Conservation (phyloP, 2,329 filamentous ascomycete genomes). For the Apiospora malaysiana region DNA sequence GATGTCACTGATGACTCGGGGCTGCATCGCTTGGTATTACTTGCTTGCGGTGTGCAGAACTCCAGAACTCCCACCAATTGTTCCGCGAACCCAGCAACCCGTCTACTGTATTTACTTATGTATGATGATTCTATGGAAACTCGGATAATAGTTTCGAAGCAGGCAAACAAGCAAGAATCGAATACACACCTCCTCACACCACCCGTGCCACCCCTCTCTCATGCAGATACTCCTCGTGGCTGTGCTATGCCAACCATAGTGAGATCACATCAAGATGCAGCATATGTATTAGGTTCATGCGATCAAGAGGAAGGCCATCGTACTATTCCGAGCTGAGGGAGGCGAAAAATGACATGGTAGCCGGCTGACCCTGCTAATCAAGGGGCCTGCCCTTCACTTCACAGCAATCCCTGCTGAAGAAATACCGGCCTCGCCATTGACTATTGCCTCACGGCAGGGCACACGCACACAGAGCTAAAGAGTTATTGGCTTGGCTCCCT, state of each 20-base stretch:
- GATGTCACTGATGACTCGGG: conserved; percentile 1
- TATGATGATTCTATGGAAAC: too few relatives aligned
- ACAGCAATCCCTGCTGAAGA: not conserved
- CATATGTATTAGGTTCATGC: too few relatives aligned
- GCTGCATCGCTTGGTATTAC: too few relatives aligned
- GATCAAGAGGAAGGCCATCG: not conserved
- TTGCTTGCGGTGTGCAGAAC: too few relatives aligned
- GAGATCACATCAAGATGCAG: not conserved
- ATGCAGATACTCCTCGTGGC: not conserved
- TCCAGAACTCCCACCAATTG: too few relatives aligned
- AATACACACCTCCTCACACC: too few relatives aligned
- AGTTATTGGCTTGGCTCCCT: too few relatives aligned
- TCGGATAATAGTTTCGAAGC: too few relatives aligned
- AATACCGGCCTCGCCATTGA: not conserved
- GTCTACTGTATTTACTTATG: not conserved
- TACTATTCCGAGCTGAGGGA: not conserved
- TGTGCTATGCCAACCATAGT: not conserved
- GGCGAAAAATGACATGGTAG: conserved; percentile 2
- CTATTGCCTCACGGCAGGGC: not conserved
- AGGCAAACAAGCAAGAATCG: too few relatives aligned
- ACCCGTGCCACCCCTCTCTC: too few relatives aligned
- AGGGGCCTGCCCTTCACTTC: not conserved
- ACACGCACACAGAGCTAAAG: too few relatives aligned
- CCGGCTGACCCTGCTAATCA: not conserved
- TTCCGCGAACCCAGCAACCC: not conserved